Conservation (phyloP, 2,329 filamentous ascomycete species). For the Phaeomoniella chlamydospora region DNA sequence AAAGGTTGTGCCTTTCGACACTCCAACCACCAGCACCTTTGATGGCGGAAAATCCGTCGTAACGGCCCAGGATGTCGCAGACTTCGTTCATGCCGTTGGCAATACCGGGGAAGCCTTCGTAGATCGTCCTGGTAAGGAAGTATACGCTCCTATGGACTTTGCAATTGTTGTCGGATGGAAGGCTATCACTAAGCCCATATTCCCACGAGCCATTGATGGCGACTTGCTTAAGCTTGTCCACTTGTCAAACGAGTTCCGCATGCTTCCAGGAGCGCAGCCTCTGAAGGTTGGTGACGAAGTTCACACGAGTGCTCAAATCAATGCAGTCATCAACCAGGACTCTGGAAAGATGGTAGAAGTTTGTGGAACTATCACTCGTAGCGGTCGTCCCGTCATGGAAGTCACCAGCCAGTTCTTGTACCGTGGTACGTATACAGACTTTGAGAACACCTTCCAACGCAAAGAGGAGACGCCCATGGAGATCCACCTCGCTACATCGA, state of each 20-base stretch:
- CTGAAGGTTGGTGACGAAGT: slow-evolving; percentile 91
- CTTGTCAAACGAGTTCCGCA: slow-evolving; percentile 93
- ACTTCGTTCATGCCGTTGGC: slow-evolving; percentile 97
- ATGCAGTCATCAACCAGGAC: slow-evolving; percentile 94
- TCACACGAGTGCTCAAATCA: slow-evolving; percentile 86
- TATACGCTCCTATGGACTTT: slow-evolving; percentile 96
- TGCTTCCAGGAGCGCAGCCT: slow-evolving; percentile 89
- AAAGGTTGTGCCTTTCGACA: slow-evolving; percentile 69
- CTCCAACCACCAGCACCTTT: slow-evolving; percentile 72
- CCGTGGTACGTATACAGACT: slow-evolving; percentile 83
- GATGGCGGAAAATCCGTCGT: slow-evolving; percentile 79
- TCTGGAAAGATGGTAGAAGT: slow-evolving; percentile 99
- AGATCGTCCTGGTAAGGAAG: slow-evolving; percentile 82
- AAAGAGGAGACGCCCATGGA: slow-evolving; percentile 94
- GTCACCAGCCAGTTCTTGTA: slow-evolving; percentile 98
- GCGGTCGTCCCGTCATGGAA: slow-evolving; percentile 83
- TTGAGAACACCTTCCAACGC: slow-evolving; percentile 95
- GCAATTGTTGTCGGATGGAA: slow-evolving; percentile 98
- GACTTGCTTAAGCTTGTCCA: slow-evolving; percentile 93
- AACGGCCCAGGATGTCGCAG: slow-evolving; percentile 84
- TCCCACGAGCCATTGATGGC: slow-evolving; percentile 89
- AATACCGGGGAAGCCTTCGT: slow-evolving; percentile 97
- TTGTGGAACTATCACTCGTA: slow-evolving; percentile 85
- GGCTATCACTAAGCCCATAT: slow-evolving; percentile 98
- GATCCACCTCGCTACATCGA: slow-evolving; percentile 70